phyloP scores from a whole-genome alignment of 495 filamentous ascomycete genomes.

The Friedmanniomyces simplex region DNA sequence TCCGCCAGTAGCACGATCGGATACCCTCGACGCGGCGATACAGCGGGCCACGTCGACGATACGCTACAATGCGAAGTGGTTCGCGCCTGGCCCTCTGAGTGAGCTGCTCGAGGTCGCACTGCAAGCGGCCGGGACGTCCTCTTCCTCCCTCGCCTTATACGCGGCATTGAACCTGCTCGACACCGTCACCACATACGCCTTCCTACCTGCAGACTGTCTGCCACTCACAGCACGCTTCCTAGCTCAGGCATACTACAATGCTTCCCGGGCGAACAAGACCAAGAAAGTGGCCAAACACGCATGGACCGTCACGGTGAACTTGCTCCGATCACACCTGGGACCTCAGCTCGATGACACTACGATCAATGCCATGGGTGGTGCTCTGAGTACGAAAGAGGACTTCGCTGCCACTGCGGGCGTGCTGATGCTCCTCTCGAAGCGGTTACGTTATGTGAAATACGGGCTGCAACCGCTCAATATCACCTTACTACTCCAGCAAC shows the following conservation, averaged over 20 bases:
- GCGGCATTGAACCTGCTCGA: slow-evolving; percentile 69
- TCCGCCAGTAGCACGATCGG: background rate
- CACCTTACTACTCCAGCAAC: background rate
- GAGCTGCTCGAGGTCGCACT: slow-evolving; percentile 57
- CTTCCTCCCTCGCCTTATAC: slow-evolving; percentile 59
- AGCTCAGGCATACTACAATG: slow-evolving; percentile 41
- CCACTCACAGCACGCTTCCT: background rate
- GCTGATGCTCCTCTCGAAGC: slow-evolving; percentile 22
- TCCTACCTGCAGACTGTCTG: slow-evolving; percentile 2
- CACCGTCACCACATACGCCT: slow-evolving; percentile 63
- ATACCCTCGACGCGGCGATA: slow-evolving; percentile 34
- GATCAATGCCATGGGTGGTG: slow-evolving; percentile 14
- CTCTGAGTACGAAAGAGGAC: background rate
- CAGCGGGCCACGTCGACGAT: slow-evolving; percentile 48
- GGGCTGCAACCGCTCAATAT: background rate
- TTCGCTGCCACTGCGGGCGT: slow-evolving; percentile 19
- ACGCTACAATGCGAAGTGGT: slow-evolving; percentile 50
- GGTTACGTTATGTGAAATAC: slow-evolving; percentile 13
- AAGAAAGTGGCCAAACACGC: slow-evolving; percentile 56
- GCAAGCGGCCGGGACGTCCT: slow-evolving; percentile 65
- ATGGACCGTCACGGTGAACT: slow-evolving; percentile 64
- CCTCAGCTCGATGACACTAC: slow-evolving; percentile 30
- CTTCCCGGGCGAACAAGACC: slow-evolving; percentile 56
- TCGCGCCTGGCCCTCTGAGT: slow-evolving; percentile 55
- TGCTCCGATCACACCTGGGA: slow-evolving; percentile 71